Base-by-base conservation (phyloP, 1,284 basidiomycete species). In the Tetrapyrgos nigripes region DNA sequence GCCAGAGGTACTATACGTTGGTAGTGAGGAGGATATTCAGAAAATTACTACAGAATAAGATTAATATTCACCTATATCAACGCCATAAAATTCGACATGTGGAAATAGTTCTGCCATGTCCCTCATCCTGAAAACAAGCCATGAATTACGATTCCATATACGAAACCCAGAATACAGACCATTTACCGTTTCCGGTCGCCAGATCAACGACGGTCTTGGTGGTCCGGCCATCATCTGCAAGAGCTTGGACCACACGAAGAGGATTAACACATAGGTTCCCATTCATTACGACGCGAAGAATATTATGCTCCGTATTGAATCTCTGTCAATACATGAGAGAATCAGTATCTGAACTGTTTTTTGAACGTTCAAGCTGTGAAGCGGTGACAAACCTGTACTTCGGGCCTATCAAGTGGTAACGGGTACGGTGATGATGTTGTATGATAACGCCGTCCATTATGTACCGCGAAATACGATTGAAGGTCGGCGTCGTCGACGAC, bases 1-100 rank as follows among this genome's bases (percentile, higher is more conserved):
- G 82, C 81, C 59, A 91, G 87, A 24, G 89, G 89, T 27, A 88
- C 89, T 91, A n/a, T n/a, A n/a, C n/a, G n/a, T n/a, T n/a, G n/a
- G n/a, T n/a, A n/a, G n/a, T n/a, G 66, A 8, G 24, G 56, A 63
- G 54, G 55, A 64, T 45, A 64, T 52, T 60, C 55, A 47, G 21
- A 31, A 17, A 44, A 13, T 17, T 50, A 27, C 11, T n/a, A 31
- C 21, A 27, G 11, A 28, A 28, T 49, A 33, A 45, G 57, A 53
- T 55, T 47, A 60, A 58, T 61, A 62, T 51, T 44, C 31, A 90
- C 89, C 89, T 63, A 89, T 88, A 73, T 93, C 91, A 55, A 91
- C 70, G 50, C 87, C 91, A 63, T 82, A 77, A 66, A 92, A 88
- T 64, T 76, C 74, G 56, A 83, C 86, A 66, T 83, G 77, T 26